phyloP scores from a whole-genome alignment of 2,329 filamentous ascomycete species.

The Monilinia fructigena region DNA sequence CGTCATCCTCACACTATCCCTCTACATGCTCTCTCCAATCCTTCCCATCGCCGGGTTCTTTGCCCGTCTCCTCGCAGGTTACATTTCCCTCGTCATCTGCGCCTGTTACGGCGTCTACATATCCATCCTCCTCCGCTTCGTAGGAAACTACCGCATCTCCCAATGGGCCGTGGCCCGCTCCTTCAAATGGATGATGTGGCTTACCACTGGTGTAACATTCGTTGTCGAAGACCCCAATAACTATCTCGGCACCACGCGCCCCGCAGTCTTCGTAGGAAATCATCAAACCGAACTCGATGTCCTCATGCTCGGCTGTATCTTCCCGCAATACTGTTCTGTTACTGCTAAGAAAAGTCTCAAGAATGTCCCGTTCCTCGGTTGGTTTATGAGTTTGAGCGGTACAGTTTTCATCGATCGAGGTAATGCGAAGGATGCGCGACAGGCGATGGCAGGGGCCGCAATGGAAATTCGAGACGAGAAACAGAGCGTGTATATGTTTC shows the following conservation, averaged over 20 bases:
- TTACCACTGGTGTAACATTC: slow-evolving; percentile 76
- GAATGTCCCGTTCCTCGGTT: slow-evolving; percentile 79
- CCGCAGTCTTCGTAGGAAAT: slow-evolving; percentile 89
- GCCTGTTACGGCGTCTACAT: slow-evolving; percentile 74
- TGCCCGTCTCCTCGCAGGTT: slow-evolving; percentile 66
- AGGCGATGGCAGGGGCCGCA: slow-evolving; percentile 82
- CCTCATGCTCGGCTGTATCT: slow-evolving; percentile 82
- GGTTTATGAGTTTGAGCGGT: slow-evolving; percentile 88
- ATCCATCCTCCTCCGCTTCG: slow-evolving; percentile 66
- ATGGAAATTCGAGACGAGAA: slow-evolving; percentile 69
- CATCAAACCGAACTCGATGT: slow-evolving; percentile 97
- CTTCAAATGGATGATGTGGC: slow-evolving; percentile 78
- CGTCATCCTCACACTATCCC: slow-evolving; percentile 49
- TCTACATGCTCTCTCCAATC: slow-evolving; percentile 63
- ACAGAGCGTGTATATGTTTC: slow-evolving; percentile 83
- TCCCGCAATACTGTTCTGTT: slow-evolving; percentile 87
- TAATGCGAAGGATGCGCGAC: slow-evolving; percentile 77
- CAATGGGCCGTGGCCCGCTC: slow-evolving; percentile 81
- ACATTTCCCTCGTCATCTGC: slow-evolving; percentile 58
- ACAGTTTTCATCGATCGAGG: slow-evolving; percentile 94
- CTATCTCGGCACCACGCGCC: slow-evolving; percentile 57
- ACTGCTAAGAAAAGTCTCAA: slow-evolving; percentile 87
- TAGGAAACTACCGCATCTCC: slow-evolving; percentile 71
- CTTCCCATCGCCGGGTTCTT: slow-evolving; percentile 63
- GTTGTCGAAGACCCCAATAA: slow-evolving; percentile 66